Base-by-base conservation (phyloP, 169 alveolate genomes). In the Cryptosporidium baileyi region DNA sequence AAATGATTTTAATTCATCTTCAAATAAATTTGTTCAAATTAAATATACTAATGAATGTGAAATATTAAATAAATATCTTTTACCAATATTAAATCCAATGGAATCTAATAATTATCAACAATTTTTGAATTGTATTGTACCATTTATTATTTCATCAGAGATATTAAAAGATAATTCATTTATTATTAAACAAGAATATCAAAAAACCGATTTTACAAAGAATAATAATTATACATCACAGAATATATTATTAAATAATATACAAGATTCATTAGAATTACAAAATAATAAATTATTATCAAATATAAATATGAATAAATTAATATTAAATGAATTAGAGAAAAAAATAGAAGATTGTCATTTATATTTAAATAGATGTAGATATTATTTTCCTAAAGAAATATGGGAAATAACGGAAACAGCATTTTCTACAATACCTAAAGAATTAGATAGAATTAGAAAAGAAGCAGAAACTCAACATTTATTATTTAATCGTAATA, bases 381-480 rank as follows among this genome's bases (percentile, higher is more conserved):
- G 85, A 17, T 74, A 74, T 45, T 74, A 74, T 57, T 74, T 74
- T 36, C 85, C 85, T 22, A 52, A n/a, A 15, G 85, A 74, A 57
- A 47, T 74, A 22, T 74, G 85, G 85, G 85, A 74, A 6, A 57
- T 74, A 22, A 57, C 85, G 15, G 85, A 74, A 74, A 57, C 85
- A 32, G 60, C 85, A 19, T 74, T 74, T 38, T 74, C 85, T 8
- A 57, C 67, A 19, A 74, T 74, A 17, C 85, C 85, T 17, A 74
- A 74, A n/a, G 85, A 74, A 51, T 19, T 74, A 19, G 85, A 74
- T 54, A 74, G 67, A 74, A 74, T 74, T 34, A 74, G 67, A 17
- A 74, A 57, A 26, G 85, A 74, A 40, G 85, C 85, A 38, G 85
- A 74, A 26, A 74, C 85, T 8, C 85, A 74, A 24, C 85, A 74